Evolutionary conservation across 176 grass and related monocot species (phyloP).

Genomic region (Cocos nucifera): DNA sequence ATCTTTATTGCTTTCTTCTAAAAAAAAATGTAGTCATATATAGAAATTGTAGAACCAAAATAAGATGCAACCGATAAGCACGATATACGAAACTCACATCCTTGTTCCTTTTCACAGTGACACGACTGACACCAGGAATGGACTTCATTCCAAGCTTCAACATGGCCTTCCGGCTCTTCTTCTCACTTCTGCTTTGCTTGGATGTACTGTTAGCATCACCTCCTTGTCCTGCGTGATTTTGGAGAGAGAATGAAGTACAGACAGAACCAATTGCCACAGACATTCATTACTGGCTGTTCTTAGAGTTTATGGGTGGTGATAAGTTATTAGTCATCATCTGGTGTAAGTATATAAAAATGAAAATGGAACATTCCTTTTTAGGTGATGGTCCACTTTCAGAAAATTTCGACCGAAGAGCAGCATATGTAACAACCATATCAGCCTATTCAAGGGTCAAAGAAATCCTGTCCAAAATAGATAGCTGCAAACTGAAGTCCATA

Average conservation of each 20-base stretch:
- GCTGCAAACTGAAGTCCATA: too few relatives aligned
- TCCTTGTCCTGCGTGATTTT: not conserved
- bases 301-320: not conserved
- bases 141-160: constrained; percentile 4
- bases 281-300: not conserved
- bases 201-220: not conserved
- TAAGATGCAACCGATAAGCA: not conserved
- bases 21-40: not conserved
- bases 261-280: not conserved
- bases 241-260: not conserved
- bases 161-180: constrained; percentile 4
- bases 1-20: too few relatives aligned
- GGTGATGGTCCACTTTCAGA: too few relatives aligned
- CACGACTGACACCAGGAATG: constrained; percentile 3
- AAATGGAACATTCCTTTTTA: too few relatives aligned
- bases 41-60: not conserved
- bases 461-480: too few relatives aligned
- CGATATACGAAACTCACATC: not conserved
- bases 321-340: not conserved
- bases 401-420: too few relatives aligned
- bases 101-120: not conserved
- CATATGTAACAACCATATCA: too few relatives aligned
- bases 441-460: too few relatives aligned
- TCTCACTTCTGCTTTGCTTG: constrained; percentile 10
- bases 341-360: too few relatives aligned